A percentile compares a stretch with the other conserved stretches of the same genome.
These are phyloP conservation scores for Meyerozyma smithsonii DNA, from an alignment of 1,139 yeast species.

Conservation along the genomic window DNA sequence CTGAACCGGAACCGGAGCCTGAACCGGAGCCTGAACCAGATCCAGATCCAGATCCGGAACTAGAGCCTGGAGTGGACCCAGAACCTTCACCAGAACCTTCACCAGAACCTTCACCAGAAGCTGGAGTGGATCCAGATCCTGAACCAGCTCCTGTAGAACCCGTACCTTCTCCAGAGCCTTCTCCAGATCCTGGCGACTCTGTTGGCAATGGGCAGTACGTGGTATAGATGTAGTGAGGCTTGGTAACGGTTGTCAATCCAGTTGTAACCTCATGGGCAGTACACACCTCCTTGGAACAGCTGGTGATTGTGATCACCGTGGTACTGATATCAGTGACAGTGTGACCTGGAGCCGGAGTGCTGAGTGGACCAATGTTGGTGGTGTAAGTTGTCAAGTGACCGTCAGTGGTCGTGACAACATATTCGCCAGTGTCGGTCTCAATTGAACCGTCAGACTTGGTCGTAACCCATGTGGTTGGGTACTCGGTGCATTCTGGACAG, in stretches of 20 bases:
- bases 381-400: conserved; percentile 7
- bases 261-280: conserved; percentile 8
- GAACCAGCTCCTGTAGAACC: neutral
- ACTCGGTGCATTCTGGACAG: neutral
- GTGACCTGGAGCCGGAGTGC: neutral
- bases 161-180: neutral
- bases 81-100: too few relatives aligned
- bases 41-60: too few relatives aligned
- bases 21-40: too few relatives aligned
- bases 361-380: neutral
- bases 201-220: conserved; percentile 29
- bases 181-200: neutral
- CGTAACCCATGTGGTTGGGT: neutral
- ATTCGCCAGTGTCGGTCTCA: conserved; percentile 6
- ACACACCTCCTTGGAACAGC: conserved; percentile 12
- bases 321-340: conserved; percentile 9
- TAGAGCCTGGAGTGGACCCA: too few relatives aligned
- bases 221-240: conserved; percentile 3
- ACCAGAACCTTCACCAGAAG: too few relatives aligned
- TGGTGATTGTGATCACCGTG: conserved; percentile 12
- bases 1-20: too few relatives aligned
- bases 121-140: neutral
- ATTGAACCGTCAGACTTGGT: neutral
- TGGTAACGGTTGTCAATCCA: conserved; percentile 10
- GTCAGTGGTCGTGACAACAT: conserved; percentile 9